Evolutionary conservation across 768 basidiomycete species (phyloP).

Genomic region (Cubamyces lactineus): DNA sequence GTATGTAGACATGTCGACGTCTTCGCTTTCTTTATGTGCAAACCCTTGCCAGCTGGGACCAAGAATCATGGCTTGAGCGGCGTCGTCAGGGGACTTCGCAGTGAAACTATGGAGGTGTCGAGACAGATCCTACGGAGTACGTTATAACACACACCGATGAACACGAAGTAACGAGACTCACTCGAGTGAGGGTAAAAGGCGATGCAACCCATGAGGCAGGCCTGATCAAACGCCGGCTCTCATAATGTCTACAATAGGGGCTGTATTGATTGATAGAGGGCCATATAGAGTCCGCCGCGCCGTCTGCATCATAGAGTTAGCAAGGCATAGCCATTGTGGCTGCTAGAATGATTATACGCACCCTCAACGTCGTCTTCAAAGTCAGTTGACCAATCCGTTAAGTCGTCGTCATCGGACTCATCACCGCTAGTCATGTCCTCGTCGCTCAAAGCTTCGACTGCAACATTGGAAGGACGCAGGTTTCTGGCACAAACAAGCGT

Average conservation of each 20-base stretch:
- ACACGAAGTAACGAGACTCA: conserved; percentile 29
- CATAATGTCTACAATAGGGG: conserved; percentile 14
- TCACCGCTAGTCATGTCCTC: conserved; percentile 66
- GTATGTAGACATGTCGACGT: conserved; percentile 37
- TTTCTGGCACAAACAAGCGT: neutral
- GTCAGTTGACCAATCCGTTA: conserved; percentile 52
- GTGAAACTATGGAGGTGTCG: neutral
- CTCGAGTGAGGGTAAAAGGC: conserved; percentile 39
- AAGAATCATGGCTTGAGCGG: neutral
- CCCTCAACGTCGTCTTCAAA: conserved; percentile 53
- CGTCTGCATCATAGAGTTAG: neutral
- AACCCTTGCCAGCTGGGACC: neutral
- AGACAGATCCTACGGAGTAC: neutral
- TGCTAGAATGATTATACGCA: conserved; percentile 27
- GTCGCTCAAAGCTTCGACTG: conserved; percentile 34
- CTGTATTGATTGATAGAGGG: conserved; percentile 19
- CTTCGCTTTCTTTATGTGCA: neutral
- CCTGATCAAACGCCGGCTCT: conserved; percentile 3
- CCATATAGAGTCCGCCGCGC: conserved; percentile 5
- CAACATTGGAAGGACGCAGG: conserved; percentile 7
- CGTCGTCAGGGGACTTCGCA: neutral
- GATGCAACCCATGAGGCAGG: conserved; percentile 8
- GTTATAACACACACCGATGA: too few species aligned
- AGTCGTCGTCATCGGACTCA: conserved; percentile 77
- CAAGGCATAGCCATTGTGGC: neutral